These are phyloP conservation scores for Pseudocercospora fijiensis DNA, from an alignment of 2,329 filamentous ascomycete species.

Conservation along the genomic window DNA sequence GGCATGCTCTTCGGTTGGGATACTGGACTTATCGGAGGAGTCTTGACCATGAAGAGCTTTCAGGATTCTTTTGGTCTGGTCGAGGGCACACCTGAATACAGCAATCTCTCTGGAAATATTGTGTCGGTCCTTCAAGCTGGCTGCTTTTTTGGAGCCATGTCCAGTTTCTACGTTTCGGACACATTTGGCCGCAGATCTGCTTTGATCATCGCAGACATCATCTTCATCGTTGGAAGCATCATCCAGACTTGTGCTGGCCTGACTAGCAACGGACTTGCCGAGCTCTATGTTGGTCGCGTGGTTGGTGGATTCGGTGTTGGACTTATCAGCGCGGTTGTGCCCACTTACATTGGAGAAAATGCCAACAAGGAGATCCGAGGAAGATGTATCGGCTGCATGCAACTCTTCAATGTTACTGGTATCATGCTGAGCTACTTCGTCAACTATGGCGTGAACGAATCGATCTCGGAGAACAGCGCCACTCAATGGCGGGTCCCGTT, in stretches of 20 bases:
- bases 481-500: constrained; percentile 57
- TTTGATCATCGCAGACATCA: constrained; percentile 44
- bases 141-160: constrained; percentile 47
- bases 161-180: constrained; percentile 46
- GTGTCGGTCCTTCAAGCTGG: constrained; percentile 47
- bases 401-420: constrained; percentile 42
- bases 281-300: constrained; percentile 46
- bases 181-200: constrained; percentile 45
- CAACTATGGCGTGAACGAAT: constrained; percentile 52
- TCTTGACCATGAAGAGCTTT: constrained; percentile 47
- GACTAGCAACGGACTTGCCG: constrained; percentile 37
- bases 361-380: constrained; percentile 42
- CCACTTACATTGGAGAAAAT: constrained; percentile 49
- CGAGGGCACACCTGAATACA: constrained; percentile 36
- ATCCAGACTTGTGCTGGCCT: constrained; percentile 43
- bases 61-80: constrained; percentile 45
- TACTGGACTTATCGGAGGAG: constrained; percentile 38
- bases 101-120: constrained; percentile 46
- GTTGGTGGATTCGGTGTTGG: constrained; percentile 49
- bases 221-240: constrained; percentile 45
- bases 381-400: constrained; percentile 35
- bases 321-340: constrained; percentile 45
- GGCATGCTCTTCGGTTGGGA: constrained; percentile 38
- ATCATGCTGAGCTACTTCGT: constrained; percentile 55
- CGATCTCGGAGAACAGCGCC: constrained; percentile 45